Base-by-base conservation (phyloP, 2,329 filamentous ascomycete species). In the Trichoderma harzianum region DNA sequence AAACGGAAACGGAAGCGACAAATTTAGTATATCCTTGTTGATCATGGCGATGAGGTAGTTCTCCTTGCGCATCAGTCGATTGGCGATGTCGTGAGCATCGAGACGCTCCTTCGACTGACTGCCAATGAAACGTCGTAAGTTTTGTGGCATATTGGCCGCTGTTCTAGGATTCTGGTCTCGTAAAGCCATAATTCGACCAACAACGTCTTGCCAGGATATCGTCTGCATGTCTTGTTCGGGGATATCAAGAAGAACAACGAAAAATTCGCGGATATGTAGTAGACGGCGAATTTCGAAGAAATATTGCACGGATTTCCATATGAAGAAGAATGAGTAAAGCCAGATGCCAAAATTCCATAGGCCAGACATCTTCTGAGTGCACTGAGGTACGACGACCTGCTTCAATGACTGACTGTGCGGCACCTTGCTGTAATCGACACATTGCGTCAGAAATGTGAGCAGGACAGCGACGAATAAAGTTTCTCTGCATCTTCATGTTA, bases 1-100 rank as follows among this genome's bases (percentile, higher is more conserved):
- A 74, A 98, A 95, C 0, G 96, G 96, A 2, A 99, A 82, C 2
- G 94, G 93, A 3, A 98, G 87, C 0, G 93, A 94, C 60, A 98
- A 85, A 78, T 99, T 91, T 55, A 99, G 82, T 47, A 98, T 89
- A 73, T 98, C 96, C 81, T 99, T 98, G 85, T 99, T 99, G 83
- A 98, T 94, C 77, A 99, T 86, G 5, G 96, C 96, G 77, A 99
- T 98, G 74, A 98, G 88, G 77, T 98, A 99, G 78, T 99, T 99
- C 74, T 98, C 95, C 78, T 93, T 92, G 72, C 96, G 91, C 96
- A 99, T 98, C 60, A 99, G 83, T 36, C 96, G 90, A 78, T 98
- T 99, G 7, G 96, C 96, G 79, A 99, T 98, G 78, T 98, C 96
- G 77, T 98, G 94, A 12, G 96, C 96, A 81, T 98, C 96, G 76